Conservation (phyloP, 306 rosid species). For the Luffa acutangula region DNA sequence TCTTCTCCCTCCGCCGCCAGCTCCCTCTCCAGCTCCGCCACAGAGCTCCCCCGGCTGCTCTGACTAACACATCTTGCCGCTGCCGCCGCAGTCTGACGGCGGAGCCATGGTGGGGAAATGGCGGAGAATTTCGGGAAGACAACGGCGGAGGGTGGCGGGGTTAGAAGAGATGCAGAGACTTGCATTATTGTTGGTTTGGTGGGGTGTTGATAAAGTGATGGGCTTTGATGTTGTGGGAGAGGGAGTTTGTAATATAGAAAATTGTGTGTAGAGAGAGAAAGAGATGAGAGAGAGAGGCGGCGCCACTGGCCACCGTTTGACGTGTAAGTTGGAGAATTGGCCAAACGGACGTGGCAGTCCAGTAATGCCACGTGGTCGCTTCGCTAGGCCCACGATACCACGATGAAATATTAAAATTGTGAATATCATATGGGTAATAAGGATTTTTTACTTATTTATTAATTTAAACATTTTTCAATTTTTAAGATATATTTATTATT, state of each 20-base stretch:
- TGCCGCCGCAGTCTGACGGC: background rate
- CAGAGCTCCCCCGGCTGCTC: constrained; percentile 3
- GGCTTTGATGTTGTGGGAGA: background rate
- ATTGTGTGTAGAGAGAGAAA: background rate
- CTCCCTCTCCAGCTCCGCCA: constrained; percentile 30
- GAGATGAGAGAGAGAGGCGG: background rate
- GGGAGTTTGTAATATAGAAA: background rate
- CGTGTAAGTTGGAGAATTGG: background rate
- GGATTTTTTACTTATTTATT: too few species aligned
- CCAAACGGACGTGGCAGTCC: background rate
- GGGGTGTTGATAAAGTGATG: background rate
- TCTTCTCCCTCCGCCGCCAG: constrained; percentile 35
- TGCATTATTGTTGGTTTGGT: background rate
- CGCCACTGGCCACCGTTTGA: background rate
- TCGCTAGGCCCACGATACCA: too few species aligned
- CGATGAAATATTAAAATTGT: too few species aligned
- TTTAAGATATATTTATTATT: too few species aligned
- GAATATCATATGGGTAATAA: too few species aligned
- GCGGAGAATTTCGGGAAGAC: background rate
- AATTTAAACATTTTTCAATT: too few species aligned
- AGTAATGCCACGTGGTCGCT: background rate
- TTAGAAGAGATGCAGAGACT: background rate
- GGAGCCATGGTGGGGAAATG: background rate
- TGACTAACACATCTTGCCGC: background rate
- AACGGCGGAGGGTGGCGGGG: background rate